These are phyloP conservation scores for Adansonia digitata DNA, from an alignment of 345 rosid genomes.

Conservation along the genomic window DNA sequence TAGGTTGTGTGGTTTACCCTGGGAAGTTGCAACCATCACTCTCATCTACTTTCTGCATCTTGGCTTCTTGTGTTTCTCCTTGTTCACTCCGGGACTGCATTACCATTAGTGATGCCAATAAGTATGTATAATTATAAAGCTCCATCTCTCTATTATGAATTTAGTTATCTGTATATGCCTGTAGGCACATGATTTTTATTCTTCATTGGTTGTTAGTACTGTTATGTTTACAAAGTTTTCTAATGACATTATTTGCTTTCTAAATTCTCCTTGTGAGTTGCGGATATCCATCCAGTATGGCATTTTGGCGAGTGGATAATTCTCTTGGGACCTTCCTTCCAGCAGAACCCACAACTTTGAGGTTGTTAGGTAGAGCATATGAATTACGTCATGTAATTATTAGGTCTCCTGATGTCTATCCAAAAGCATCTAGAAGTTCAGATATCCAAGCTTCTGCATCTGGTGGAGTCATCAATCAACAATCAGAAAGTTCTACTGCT, in stretches of 20 bases:
- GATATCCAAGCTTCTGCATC: slow-evolving; percentile 35
- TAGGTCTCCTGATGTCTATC: slow-evolving; percentile 42
- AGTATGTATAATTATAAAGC: slow-evolving; percentile 43
- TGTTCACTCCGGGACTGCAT: slow-evolving; percentile 87
- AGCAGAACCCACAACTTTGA: slow-evolving; percentile 48
- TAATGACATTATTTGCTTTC: neutral
- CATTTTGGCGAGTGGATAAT: slow-evolving; percentile 92
- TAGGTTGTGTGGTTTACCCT: slow-evolving; percentile 76
- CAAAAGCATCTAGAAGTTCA: slow-evolving; percentile 31
- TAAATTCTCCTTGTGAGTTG: slow-evolving; percentile 22
- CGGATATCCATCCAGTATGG: slow-evolving; percentile 61
- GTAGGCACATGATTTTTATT: slow-evolving; percentile 3
- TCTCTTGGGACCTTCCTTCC: slow-evolving; percentile 86
- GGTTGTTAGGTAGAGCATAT: slow-evolving; percentile 57
- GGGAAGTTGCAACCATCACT: slow-evolving; percentile 61
- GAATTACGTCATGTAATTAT: slow-evolving; percentile 68
- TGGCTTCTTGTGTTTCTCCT: slow-evolving; percentile 74
- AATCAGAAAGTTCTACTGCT: slow-evolving; percentile 29
- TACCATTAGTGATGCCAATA: slow-evolving; percentile 46
- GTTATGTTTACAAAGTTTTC: neutral
- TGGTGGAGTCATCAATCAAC: slow-evolving; percentile 23
- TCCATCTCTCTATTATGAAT: slow-evolving; percentile 16
- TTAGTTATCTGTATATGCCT: neutral
- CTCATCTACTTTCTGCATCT: slow-evolving; percentile 72
- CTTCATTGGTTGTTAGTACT: slow-evolving; percentile 3